Percentiles rank a stretch among this genome's conserved stretches.
Conservation (phyloP, 2,329 filamentous ascomycete genomes). For the Cercospora citrullina region DNA sequence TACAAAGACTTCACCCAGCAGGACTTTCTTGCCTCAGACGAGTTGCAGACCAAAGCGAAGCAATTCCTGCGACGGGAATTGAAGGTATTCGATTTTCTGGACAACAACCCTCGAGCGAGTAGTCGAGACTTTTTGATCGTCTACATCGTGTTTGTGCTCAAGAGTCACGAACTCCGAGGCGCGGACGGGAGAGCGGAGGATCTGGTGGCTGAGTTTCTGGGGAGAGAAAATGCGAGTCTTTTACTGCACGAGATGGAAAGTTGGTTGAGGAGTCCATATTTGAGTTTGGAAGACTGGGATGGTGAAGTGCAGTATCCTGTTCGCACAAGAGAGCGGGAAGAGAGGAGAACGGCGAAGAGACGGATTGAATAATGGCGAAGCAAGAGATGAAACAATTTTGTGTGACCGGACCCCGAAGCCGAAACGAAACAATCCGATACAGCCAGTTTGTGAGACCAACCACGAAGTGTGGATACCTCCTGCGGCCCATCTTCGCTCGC, state of each 20-base stretch:
- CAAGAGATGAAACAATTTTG: neutral
- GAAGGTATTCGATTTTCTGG: slow-evolving; percentile 75
- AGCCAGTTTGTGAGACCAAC: neutral
- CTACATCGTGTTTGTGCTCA: slow-evolving; percentile 80
- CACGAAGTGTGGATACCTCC: neutral
- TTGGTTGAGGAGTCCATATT: slow-evolving; percentile 80
- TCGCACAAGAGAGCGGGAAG: neutral
- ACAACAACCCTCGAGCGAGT: slow-evolving; percentile 34
- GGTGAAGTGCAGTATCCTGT: slow-evolving; percentile 67
- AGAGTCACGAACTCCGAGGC: slow-evolving; percentile 77
- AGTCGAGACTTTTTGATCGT: slow-evolving; percentile 73
- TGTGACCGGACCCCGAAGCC: neutral
- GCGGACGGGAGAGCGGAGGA: slow-evolving; percentile 77
- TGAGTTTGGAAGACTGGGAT: slow-evolving; percentile 75
- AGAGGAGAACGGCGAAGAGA: neutral
- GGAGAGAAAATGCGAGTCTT: slow-evolving; percentile 67
- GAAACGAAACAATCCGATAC: neutral
- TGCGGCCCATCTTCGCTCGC: neutral
- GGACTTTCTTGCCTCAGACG: slow-evolving; percentile 62
- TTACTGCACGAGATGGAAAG: slow-evolving; percentile 83
- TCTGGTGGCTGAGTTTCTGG: slow-evolving; percentile 75
- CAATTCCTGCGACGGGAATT: slow-evolving; percentile 83
- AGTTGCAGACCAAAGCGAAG: slow-evolving; percentile 72
- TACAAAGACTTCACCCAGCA: slow-evolving; percentile 73
- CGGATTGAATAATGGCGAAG: neutral